Base-by-base conservation (phyloP, 2,329 filamentous ascomycete genomes). In the Podosphaera fusca region DNA sequence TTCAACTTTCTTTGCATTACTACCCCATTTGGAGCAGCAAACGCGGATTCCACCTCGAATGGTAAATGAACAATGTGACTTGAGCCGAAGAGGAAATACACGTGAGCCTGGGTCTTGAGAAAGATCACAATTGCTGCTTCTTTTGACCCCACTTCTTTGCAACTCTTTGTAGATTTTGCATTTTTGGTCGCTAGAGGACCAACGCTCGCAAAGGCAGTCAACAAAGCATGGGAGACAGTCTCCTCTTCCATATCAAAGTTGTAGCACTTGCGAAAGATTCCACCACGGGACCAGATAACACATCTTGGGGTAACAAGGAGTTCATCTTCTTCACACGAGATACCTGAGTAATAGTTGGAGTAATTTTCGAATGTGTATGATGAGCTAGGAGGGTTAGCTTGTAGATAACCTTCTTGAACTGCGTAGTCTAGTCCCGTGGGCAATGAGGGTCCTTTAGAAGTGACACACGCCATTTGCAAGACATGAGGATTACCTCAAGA, bases 11-110 rank as follows among this genome's bases (percentile, higher is more conserved):
- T 78, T 69, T 96, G 90, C 58, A 98, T 79, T 29, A 98, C 77
- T 55, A 96, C 76, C 33, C 92, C 92, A 36, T 80, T 75, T 4
- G 88, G 85, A 10, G 86, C 85, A 40, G 90, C 81, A 68, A 89
- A 87, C 35, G 86, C 88, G 56, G 80, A 80, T 66, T 95, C 87
- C 47, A 95, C 85, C 70, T 96, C 89, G 66, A 98, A 98, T 1
- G 90, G 90, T 66, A 98, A 80, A 67, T 95, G 87, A 53, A 96
- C 77, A 58, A 95, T 80, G 75, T 98, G 86, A 66, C 80, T 92
- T 38, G 87, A 82, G 29, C 90, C 90, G 1, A 85, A 80, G 42
- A 96, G 77, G 67, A 94, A 95, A 73, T 89, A 94, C 61, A 98
- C 80, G 67, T 96, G 90, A 30, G 87, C 88, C 67, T 96, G 90